Conservation (phyloP, 148 eudicot genomes). For the Nepenthes gracilis region DNA sequence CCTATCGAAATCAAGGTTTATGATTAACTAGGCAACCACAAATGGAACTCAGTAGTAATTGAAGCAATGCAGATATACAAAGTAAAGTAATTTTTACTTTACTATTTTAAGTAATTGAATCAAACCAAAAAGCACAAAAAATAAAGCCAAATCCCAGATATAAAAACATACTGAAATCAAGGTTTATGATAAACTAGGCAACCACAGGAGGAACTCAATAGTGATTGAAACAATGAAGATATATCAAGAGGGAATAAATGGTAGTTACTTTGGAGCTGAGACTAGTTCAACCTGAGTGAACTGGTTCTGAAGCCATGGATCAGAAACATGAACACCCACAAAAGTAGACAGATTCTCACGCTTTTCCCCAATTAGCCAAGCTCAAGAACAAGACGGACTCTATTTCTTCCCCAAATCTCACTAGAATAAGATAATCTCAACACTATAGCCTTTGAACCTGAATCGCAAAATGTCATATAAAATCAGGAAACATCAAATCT, state of each 20-base stretch:
- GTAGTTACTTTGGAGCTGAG: constrained; percentile 39
- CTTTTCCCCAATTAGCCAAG: not conserved
- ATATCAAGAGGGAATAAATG: not conserved
- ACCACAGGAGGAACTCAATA: not conserved
- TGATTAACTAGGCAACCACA: not conserved
- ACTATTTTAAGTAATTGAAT: constrained; percentile 38
- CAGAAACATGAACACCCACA: constrained; percentile 49
- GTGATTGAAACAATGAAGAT: not conserved
- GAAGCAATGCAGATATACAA: not conserved
- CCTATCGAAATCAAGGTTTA: not conserved
- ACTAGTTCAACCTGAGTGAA: constrained; percentile 61
- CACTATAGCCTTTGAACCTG: not conserved
- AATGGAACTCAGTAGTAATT: not conserved
- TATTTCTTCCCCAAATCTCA: not conserved
- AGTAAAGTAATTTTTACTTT: constrained; percentile 33
- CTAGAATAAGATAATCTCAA: not conserved
- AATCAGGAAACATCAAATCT: not conserved
- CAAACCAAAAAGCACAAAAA: constrained; percentile 33
- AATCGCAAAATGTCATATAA: not conserved
- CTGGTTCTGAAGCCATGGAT: constrained; percentile 66
- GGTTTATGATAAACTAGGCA: not conserved
- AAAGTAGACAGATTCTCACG: constrained; percentile 33
- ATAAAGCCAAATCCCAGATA: constrained; percentile 2
- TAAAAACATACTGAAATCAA: not conserved
- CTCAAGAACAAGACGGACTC: not conserved